Evolutionary conservation across 139 green algal genomes (phyloP), one percentile per base, ranked within the genome.

Genomic region (Chlorella sp.): DNA sequence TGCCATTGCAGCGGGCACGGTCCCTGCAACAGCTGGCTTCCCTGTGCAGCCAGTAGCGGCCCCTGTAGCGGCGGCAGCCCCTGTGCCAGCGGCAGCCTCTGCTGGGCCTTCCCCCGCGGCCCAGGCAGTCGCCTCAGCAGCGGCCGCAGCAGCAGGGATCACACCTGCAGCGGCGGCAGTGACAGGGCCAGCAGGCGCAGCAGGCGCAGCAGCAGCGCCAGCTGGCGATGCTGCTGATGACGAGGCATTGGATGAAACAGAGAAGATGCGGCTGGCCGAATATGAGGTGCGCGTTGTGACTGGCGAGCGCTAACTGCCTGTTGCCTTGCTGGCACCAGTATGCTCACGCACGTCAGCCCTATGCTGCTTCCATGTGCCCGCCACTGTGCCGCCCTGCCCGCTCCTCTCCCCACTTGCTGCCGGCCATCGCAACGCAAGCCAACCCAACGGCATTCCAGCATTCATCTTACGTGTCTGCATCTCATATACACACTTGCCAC

Each of bases 231-330:
- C 42, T 26, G 83, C n/a, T 12, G 61, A 81, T 39, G 68, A 88
- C 2, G 84, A n/a, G 15, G 34, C 42, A 7, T 21, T 93, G 61
- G 64, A 87, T 64, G 60, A 82, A 34, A 71, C 69, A 22, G 61
- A 92, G 48, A 34, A 76, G 28, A 22, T 48, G 42, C 36, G 37
- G 39, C 82, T 86, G 73, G 21, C 69, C 15, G 88, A 92, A 16
- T 84, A 88, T 36, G 68, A 81, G 60, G 83, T 77, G 68, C 11
- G 79, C 12, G 42, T 12, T n/a, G 21, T 2, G 14, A 18, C 60
- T 68, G 71, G 71, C 71, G n/a, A 78, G 71, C 71, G 66, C 26
- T 57, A 9, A 16, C 48, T 9, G 48, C 9, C 48, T 57, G 48
- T 57, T 57, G 48, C 48, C 7, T 9, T 57, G 48, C 48, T 57